Evolutionary conservation across 495 filamentous ascomycete genomes (phyloP).

Genomic region (Pyronema omphalodes): DNA sequence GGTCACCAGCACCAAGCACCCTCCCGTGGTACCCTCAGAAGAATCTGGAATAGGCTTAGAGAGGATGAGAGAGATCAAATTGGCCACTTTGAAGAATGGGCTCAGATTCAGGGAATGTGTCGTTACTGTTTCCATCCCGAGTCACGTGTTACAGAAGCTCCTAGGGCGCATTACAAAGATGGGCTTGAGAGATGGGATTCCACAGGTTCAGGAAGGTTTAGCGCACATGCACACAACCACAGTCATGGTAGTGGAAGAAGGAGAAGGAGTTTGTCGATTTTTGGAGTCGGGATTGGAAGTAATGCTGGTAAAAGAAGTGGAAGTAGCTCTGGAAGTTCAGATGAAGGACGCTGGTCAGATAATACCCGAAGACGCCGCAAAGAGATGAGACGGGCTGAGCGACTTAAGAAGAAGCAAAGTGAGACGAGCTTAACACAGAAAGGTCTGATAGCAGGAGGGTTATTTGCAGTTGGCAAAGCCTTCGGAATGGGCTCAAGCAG

Average conservation of each 20-base stretch:
- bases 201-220: no score
- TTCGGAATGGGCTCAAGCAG: background rate
- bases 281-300: no score
- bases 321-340: no score
- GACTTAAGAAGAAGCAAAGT: no score
- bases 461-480: background rate
- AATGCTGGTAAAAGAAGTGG: no score
- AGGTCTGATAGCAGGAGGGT: background rate
- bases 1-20: constrained; percentile 13
- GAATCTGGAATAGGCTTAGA: constrained; percentile 13
- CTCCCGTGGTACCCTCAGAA: constrained; percentile 14
- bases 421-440: background rate
- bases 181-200: constrained; percentile 10
- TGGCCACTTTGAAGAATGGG: constrained; percentile 53
- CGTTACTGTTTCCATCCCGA: constrained; percentile 49
- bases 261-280: no score
- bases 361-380: no score
- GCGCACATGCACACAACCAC: no score
- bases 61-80: constrained; percentile 44
- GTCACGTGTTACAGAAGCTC: constrained; percentile 40
- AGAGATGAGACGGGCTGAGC: no score
- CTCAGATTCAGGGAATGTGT: constrained; percentile 52
- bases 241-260: no score
- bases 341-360: no score
- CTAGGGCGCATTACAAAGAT: constrained; percentile 43